These are phyloP conservation scores for Iris pallida DNA, from an alignment of 116 monocot genomes.

Conservation along the genomic window DNA sequence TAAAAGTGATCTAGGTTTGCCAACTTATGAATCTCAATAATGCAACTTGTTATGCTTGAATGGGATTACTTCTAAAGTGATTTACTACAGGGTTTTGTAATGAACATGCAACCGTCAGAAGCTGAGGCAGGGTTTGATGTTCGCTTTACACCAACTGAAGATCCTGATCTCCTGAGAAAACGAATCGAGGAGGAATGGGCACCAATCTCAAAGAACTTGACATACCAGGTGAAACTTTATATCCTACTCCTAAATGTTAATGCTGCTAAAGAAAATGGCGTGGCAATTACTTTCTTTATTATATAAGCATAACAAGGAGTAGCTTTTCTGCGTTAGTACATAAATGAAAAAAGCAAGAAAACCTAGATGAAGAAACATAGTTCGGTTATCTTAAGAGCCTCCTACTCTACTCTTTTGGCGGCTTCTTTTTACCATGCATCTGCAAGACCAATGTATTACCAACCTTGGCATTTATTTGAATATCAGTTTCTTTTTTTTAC, in stretches of 20 bases:
- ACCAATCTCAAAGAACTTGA: constrained; percentile 66
- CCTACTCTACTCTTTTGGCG: no score
- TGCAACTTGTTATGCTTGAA: constrained; percentile 9
- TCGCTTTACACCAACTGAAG: constrained; percentile 67
- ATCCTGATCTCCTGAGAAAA: constrained; percentile 41
- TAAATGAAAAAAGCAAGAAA: no score
- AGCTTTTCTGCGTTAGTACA: no score
- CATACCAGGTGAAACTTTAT: constrained; percentile 37
- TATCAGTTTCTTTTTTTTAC: no score
- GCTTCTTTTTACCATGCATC: no score
- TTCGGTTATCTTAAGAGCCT: no score
- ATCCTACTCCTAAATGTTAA: background rate
- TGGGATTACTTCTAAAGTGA: constrained; percentile 5
- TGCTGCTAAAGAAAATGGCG: no score
- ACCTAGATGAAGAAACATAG: no score
- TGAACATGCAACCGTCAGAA: constrained; percentile 96
- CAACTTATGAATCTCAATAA: background rate
- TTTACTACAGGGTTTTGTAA: constrained; percentile 74
- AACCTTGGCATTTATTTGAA: no score
- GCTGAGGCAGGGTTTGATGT: constrained; percentile 81
- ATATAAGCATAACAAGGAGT: no score
- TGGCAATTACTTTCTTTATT: no score
- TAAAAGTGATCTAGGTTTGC: background rate
- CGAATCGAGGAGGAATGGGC: constrained; percentile 80
- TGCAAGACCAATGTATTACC: no score